Evolutionary conservation across 2,329 filamentous ascomycete species (phyloP).

Genomic region (Dactylellina cionopaga): DNA sequence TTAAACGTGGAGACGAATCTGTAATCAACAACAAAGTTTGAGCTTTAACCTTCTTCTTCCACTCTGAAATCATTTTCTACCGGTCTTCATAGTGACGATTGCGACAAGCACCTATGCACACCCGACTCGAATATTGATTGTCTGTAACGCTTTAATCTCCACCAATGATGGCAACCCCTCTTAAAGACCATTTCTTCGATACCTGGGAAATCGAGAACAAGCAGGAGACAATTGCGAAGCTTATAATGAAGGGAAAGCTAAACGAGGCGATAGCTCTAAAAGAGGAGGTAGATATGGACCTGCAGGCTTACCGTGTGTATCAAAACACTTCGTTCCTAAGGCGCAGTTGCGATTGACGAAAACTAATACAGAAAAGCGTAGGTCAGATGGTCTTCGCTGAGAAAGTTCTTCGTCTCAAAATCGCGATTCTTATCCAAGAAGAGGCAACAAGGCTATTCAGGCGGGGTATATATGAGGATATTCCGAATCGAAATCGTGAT

Average conservation of each 20-base stretch:
- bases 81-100: too few relatives aligned
- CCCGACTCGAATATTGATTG: too few relatives aligned
- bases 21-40: too few relatives aligned
- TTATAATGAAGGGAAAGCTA: slow-evolving; percentile 8
- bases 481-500: not conserved
- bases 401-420: slow-evolving; percentile 42
- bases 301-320: slow-evolving; percentile 23
- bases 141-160: not conserved
- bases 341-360: too few relatives aligned
- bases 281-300: slow-evolving; percentile 23
- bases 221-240: slow-evolving; percentile 12
- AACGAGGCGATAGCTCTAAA: slow-evolving; percentile 10
- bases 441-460: slow-evolving; percentile 34
- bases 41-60: too few relatives aligned
- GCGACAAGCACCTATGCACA: too few relatives aligned
- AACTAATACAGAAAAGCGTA: not conserved
- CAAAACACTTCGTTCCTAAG: too few relatives aligned
- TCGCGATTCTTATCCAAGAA: slow-evolving; percentile 30
- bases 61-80: too few relatives aligned
- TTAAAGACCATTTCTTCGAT: not conserved
- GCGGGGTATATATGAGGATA: not conserved
- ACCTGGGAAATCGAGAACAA: not conserved
- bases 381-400: slow-evolving; percentile 34
- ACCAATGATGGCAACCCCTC: not conserved
- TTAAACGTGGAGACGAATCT: too few relatives aligned